These are phyloP conservation scores for Sphagnum fallax DNA, from an alignment of 228 moss, liverwort and hornwort species.

Conservation along the genomic window DNA sequence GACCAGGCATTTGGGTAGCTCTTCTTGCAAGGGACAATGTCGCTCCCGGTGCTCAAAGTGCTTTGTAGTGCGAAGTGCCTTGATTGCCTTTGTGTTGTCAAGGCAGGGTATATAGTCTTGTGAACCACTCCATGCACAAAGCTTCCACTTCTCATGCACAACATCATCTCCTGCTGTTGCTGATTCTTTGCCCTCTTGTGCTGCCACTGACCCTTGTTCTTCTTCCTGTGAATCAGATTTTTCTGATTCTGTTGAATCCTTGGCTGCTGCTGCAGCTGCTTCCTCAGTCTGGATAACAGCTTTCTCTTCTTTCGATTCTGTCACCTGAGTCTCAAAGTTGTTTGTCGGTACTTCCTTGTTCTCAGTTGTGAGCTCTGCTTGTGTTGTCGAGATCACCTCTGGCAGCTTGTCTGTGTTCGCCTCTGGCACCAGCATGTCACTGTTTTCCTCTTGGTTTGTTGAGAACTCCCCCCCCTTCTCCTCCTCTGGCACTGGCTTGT, in stretches of 20 bases:
- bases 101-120: constrained; percentile 90
- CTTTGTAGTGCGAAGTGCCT: constrained; percentile 27
- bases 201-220: not conserved
- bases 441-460: not conserved
- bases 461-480: not conserved
- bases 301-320: constrained; percentile 36
- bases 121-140: constrained; percentile 48
- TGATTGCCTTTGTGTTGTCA: constrained; percentile 56
- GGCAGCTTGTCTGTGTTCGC: not conserved
- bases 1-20: constrained; percentile 58
- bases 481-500: not conserved
- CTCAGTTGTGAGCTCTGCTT: constrained; percentile 28
- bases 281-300: not conserved
- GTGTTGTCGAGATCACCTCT: constrained; percentile 11
- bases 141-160: constrained; percentile 35
- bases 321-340: constrained; percentile 27
- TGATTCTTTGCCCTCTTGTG: not conserved
- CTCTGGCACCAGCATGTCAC: not conserved
- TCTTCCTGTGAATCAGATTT: not conserved
- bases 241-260: not conserved
- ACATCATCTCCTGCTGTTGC: not conserved
- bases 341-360: constrained; percentile 17
- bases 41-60: constrained; percentile 88
- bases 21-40: constrained; percentile 64
- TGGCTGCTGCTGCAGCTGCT: not conserved